Percentiles rank a stretch among this genome's conserved stretches.
phyloP scores from a whole-genome alignment of 768 basidiomycete genomes.

The Pleurotus tuoliensis region DNA sequence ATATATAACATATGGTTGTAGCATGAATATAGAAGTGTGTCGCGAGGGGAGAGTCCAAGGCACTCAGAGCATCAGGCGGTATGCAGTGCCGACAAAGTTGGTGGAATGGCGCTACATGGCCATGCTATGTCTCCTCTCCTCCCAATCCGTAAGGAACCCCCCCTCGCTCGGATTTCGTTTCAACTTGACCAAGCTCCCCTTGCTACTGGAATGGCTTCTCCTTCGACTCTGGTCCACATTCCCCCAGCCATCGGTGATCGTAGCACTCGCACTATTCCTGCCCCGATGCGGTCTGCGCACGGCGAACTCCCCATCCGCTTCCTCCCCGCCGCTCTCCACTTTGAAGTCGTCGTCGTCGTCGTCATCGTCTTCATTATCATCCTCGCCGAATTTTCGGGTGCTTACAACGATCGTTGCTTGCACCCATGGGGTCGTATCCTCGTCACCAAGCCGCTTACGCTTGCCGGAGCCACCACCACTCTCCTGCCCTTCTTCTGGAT shows the following conservation, averaged over 20 bases:
- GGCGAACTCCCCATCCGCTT: constrained; percentile 64
- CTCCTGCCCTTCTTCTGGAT: neutral
- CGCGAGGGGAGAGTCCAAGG: no score
- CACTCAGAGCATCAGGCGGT: no score
- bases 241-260: constrained; percentile 35
- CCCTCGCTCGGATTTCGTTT: constrained; percentile 13
- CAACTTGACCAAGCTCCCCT: constrained; percentile 34
- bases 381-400: constrained; percentile 17
- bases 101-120: constrained; percentile 18
- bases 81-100: no score
- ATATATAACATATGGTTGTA: no score
- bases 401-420: constrained; percentile 25
- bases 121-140: constrained; percentile 65
- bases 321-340: constrained; percentile 59
- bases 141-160: constrained; percentile 34
- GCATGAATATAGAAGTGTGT: no score
- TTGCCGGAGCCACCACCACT: neutral
- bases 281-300: constrained; percentile 12
- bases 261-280: neutral
- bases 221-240: constrained; percentile 48
- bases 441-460: constrained; percentile 5
- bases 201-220: constrained; percentile 3
- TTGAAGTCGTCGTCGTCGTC: constrained; percentile 38
- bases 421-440: constrained; percentile 31
- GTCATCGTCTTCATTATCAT: constrained; percentile 43